Base-by-base conservation (phyloP, 345 rosid species). In the Eucalyptus polyanthemos region DNA sequence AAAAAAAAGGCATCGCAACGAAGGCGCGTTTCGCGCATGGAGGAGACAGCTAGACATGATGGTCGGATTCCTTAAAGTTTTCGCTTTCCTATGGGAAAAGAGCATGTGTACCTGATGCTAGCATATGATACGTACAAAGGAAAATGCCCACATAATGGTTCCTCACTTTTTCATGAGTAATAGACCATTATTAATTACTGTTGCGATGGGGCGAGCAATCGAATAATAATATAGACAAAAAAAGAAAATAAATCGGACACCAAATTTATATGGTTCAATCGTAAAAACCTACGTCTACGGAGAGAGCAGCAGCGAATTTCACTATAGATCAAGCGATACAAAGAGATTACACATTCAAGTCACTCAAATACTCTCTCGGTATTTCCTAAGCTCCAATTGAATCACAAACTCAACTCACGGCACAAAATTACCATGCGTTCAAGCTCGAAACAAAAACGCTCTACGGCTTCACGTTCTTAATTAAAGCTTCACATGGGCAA, bases 231-330 rank as follows among this genome's bases (percentile, higher is more conserved):
- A 47, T 10, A 47, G 1, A 11, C 1, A 47, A 47, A 47, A 47
- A 47, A 47, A 45, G 1, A 45, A 45, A 45, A 45, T 9, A 45
- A 47, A 47, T 47, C 12, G 4, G 4, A 47, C 12, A 47, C 1
- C 4, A 1, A 1, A 47, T 47, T 47, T 47, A 47, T 0, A 1
- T 47, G 1, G 1, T 47, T 47, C 12, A 10, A 1, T 47, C 49
- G 12, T 47, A 47, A 47, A 47, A 1, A 44, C 0, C 11, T 45
- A 45, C 11, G 47, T 45, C 11, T 0, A 45, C 3, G 11, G 1
- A 1, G 3, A 45, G 1, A 9, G 11, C 11, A 45, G 11, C 4
- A 9, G 3, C 4, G 11, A 3, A 45, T 45, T 45, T 45, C 4
- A 45, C 12, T 47, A 47, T 10, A 47, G 2, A 47, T 47, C 4